Evolutionary conservation across 352 stramenopile genomes (phyloP).

Genomic region (Pythium vanterpoolii): DNA sequence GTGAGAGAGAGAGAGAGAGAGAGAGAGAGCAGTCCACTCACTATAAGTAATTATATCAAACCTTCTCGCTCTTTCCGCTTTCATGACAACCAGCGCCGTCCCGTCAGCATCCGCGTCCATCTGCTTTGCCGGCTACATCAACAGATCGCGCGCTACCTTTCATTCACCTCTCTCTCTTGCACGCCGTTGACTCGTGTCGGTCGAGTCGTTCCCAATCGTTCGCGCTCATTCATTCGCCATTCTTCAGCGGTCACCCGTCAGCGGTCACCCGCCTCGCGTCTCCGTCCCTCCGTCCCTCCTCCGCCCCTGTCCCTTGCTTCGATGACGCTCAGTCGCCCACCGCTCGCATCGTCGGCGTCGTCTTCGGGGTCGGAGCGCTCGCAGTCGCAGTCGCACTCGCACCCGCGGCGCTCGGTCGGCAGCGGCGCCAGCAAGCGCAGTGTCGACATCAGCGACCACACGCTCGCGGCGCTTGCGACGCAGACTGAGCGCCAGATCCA

Average conservation of each 20-base stretch:
- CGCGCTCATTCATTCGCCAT: conserved; percentile 3
- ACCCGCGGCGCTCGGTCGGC: conserved; percentile 6
- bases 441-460: conserved; percentile 14
- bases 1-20: not conserved
- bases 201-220: not conserved
- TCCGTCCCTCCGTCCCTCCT: too few relatives aligned
- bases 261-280: too few relatives aligned
- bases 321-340: conserved; percentile 7
- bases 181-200: not conserved
- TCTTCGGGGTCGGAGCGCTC: conserved; percentile 17
- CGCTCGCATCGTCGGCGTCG: conserved; percentile 6
- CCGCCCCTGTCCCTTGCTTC: not conserved
- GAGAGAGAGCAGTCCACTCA: not conserved
- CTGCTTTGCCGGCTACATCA: conserved; percentile 1
- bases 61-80: not conserved
- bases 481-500: conserved; percentile 12
- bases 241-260: conserved; percentile 8
- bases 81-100: conserved; percentile 1
- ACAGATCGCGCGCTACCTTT: conserved; percentile 1
- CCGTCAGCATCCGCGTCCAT: not conserved
- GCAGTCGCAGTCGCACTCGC: conserved; percentile 1
- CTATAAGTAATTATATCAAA: not conserved
- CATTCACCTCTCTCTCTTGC: conserved; percentile 16
- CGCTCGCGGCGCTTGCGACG: conserved; percentile 7
- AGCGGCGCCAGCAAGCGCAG: conserved; percentile 11